Percentiles rank a stretch among this genome's conserved stretches.
phyloP scores from a whole-genome alignment of 2,329 filamentous ascomycete species.

The Talaromyces sp. region DNA sequence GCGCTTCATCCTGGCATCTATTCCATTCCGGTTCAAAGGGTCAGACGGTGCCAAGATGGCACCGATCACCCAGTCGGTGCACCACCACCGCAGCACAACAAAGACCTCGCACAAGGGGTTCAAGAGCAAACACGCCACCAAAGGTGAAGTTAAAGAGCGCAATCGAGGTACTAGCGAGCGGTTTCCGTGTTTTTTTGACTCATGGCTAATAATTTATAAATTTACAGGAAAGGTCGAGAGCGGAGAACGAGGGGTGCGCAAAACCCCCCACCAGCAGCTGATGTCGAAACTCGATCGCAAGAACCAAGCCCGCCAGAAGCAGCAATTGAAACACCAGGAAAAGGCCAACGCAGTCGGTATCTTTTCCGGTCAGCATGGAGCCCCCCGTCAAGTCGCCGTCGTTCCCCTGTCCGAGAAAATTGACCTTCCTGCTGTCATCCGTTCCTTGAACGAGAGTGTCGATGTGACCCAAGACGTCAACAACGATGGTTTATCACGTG shows the following conservation, averaged over 20 bases:
- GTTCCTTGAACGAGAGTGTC: constrained; percentile 69
- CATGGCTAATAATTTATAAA: neutral
- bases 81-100: constrained; percentile 84
- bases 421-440: constrained; percentile 63
- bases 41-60: constrained; percentile 64
- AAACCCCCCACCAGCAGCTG: constrained; percentile 90
- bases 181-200: neutral
- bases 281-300: constrained; percentile 95
- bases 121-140: constrained; percentile 87
- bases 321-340: constrained; percentile 76
- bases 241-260: constrained; percentile 66
- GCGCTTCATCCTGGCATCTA: constrained; percentile 42
- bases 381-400: constrained; percentile 81
- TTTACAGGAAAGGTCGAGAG: constrained; percentile 67
- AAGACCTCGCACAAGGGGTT: constrained; percentile 85
- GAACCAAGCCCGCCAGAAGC: constrained; percentile 90
- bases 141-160: constrained; percentile 77
- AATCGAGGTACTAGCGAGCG: constrained; percentile 63
- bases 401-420: constrained; percentile 75
- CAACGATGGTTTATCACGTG: constrained; percentile 55
- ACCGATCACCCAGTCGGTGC: constrained; percentile 49
- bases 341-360: constrained; percentile 73
- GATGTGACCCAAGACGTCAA: constrained; percentile 67
- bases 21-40: constrained; percentile 85
- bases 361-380: constrained; percentile 81